Conservation (phyloP, 2,329 filamentous ascomycete species). For the Tolypocladium amazonense region DNA sequence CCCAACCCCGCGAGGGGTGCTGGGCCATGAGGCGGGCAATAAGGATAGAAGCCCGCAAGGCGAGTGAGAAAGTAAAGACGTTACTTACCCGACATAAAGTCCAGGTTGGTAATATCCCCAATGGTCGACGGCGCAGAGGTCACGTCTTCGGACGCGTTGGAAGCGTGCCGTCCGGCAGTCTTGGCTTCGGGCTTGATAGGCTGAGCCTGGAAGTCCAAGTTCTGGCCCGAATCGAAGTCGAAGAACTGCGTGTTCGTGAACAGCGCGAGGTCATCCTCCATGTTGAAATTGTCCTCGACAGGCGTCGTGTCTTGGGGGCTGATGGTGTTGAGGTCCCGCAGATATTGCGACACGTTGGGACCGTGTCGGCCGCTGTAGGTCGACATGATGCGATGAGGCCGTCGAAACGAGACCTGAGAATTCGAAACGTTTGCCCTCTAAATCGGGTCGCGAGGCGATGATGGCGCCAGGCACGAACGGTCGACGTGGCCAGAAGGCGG, state of each 20-base stretch:
- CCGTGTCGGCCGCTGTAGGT: constrained; percentile 66
- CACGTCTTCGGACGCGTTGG: constrained; percentile 26
- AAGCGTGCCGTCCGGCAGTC: constrained; percentile 13
- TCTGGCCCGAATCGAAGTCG: constrained; percentile 61
- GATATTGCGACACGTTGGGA: constrained; percentile 82
- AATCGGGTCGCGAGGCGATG: neutral
- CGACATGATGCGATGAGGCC: constrained; percentile 42
- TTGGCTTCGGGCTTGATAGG: constrained; percentile 32
- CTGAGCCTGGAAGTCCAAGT: constrained; percentile 44
- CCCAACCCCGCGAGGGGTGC: neutral
- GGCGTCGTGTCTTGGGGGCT: constrained; percentile 46
- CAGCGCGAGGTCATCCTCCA: constrained; percentile 63
- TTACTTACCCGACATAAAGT: constrained; percentile 39
- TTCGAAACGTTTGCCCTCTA: neutral
- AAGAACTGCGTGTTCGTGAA: constrained; percentile 80
- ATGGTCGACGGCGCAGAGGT: constrained; percentile 29
- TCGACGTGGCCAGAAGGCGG: neutral
- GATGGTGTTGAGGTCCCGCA: constrained; percentile 73
- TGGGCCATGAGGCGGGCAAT: neutral
- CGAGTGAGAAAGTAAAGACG: neutral
- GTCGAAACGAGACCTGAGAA: neutral
- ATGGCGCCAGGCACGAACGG: neutral
- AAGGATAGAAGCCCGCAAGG: neutral
- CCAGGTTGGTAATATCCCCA: constrained; percentile 34
- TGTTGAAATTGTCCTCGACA: constrained; percentile 47